Evolutionary conservation across 768 basidiomycete genomes (phyloP).

Genomic region (Mycena kentingensis): DNA sequence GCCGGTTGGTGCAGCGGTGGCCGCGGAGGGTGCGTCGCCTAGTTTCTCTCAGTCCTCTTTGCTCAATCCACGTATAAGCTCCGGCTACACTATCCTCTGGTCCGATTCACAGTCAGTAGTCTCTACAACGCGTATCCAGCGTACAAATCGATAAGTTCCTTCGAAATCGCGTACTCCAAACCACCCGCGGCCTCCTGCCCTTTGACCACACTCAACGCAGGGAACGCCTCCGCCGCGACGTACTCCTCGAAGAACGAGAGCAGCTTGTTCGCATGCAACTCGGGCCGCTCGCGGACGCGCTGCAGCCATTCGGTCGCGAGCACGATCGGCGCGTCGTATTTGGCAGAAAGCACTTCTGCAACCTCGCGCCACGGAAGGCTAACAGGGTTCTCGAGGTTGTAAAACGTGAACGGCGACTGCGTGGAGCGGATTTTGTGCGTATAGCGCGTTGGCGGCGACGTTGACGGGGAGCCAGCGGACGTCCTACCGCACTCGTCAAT

Average conservation of each 20-base stretch:
- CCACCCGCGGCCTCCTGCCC: too few species aligned
- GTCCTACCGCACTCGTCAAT: background rate
- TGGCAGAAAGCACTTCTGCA: background rate
- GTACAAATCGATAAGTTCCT: too few species aligned
- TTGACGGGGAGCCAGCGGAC: constrained; percentile 18
- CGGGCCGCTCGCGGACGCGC: background rate
- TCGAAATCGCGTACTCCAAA: too few species aligned
- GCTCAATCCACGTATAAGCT: too few species aligned
- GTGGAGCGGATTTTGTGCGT: constrained; percentile 1
- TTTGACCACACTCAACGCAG: too few species aligned
- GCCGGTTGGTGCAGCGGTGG: constrained; percentile 6
- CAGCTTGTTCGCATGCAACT: constrained; percentile 5
- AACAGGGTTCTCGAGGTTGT: constrained; percentile 8
- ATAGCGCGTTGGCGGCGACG: constrained; percentile 12
- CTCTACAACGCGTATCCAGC: too few species aligned
- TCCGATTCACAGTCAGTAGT: too few species aligned
- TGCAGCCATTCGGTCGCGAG: constrained; percentile 2
- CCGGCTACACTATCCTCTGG: too few species aligned
- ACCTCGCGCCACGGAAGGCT: constrained; percentile 1
- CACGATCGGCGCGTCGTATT: constrained; percentile 3
- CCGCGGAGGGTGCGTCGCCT: too few species aligned
- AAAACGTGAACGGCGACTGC: background rate
- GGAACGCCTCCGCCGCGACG: too few species aligned
- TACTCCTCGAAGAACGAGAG: constrained; percentile 10
- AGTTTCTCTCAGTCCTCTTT: too few species aligned